These are phyloP conservation scores for Sarcodon aspratus DNA, from an alignment of 768 basidiomycete genomes.

Conservation along the genomic window DNA sequence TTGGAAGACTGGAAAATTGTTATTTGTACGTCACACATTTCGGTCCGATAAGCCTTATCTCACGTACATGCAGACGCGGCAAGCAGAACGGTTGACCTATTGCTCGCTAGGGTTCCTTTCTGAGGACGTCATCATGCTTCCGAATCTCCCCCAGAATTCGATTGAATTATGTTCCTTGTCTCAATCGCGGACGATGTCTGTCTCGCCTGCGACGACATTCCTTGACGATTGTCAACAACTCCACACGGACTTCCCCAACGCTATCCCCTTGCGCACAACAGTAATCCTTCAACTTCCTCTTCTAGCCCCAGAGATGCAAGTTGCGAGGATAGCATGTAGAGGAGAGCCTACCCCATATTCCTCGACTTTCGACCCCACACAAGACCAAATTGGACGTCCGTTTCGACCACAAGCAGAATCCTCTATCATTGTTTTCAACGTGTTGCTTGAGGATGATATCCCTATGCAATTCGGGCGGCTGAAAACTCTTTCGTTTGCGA, in stretches of 20 bases:
- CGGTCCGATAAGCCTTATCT: background rate
- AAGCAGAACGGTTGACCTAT: conserved; percentile 7
- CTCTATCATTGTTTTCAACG: conserved; percentile 15
- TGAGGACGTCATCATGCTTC: conserved; percentile 13
- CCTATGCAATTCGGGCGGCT: background rate
- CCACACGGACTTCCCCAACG: background rate
- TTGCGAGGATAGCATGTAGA: conserved; percentile 11
- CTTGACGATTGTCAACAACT: conserved; percentile 1
- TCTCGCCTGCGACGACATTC: background rate
- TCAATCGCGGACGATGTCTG: background rate
- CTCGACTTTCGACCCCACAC: background rate
- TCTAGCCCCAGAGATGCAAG: background rate
- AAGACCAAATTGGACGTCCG: background rate
- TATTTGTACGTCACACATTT: conserved; percentile 10
- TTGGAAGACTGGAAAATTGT: conserved; percentile 16
- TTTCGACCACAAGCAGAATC: conserved; percentile 9
- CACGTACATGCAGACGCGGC: conserved; percentile 3
- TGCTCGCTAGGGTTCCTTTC: conserved; percentile 16
- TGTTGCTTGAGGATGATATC: conserved; percentile 6
- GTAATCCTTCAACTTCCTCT: background rate
- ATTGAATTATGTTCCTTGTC: conserved; percentile 12
- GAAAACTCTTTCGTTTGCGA: conserved; percentile 1
- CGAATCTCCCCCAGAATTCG: conserved; percentile 9
- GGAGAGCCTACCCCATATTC: conserved; percentile 14
- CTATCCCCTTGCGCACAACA: background rate